These are phyloP conservation scores for Pseudopithomyces chartarum DNA, from an alignment of 2,329 filamentous ascomycete species.

Conservation along the genomic window DNA sequence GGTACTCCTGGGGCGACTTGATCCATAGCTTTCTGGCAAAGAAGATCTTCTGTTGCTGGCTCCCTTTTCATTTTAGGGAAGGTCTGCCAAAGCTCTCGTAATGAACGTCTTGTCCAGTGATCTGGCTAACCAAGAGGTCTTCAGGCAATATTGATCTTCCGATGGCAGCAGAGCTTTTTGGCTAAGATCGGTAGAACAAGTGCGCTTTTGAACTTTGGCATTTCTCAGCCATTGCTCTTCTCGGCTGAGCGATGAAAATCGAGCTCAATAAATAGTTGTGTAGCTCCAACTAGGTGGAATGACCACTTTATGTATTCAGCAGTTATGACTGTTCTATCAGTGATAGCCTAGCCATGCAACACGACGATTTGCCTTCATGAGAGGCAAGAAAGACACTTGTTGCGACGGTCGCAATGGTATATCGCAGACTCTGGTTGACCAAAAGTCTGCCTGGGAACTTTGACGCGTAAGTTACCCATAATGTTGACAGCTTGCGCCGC, in stretches of 20 bases:
- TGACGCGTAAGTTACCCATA: conserved; percentile 68
- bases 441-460: conserved; percentile 79
- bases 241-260: conserved; percentile 75
- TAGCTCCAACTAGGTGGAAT: conserved; percentile 84
- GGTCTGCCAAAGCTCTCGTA: conserved; percentile 64
- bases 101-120: conserved; percentile 62
- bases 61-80: conserved; percentile 39
- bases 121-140: conserved; percentile 60
- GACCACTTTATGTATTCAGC: conserved; percentile 97
- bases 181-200: conserved; percentile 36
- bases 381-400: conserved; percentile 85
- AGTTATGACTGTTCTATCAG: conserved; percentile 67
- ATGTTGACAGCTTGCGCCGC: neutral
- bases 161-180: conserved; percentile 42
- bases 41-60: conserved; percentile 43
- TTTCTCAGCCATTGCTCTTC: conserved; percentile 70
- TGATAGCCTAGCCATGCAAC: neutral
- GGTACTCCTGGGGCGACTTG: no score
- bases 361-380: conserved; percentile 64
- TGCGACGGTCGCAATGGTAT: conserved; percentile 81
- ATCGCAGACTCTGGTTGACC: conserved; percentile 70
- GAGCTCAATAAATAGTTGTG: conserved; percentile 81
- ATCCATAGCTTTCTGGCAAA: no score
- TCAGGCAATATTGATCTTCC: conserved; percentile 52
- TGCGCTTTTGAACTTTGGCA: conserved; percentile 49